phyloP scores from a whole-genome alignment of 257 asterid genomes.

The Solanum bukasovii region DNA sequence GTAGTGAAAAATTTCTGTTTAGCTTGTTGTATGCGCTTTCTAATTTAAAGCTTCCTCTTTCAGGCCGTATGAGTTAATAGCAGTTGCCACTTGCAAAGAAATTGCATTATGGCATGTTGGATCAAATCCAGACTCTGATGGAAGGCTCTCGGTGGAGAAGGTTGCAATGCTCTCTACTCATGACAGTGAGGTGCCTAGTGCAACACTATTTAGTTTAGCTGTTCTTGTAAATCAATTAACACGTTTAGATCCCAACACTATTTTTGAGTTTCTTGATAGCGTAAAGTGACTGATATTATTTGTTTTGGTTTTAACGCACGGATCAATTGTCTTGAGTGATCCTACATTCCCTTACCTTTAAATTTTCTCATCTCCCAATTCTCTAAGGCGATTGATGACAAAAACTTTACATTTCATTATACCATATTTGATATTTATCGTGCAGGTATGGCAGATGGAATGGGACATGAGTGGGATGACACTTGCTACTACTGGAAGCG shows the following conservation, averaged over 20 bases:
- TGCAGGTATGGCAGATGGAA: constrained; percentile 85
- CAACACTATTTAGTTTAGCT: not conserved
- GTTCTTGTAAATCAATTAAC: not conserved
- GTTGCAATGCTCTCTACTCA: constrained; percentile 61
- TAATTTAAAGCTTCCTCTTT: not conserved
- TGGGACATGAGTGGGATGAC: constrained; percentile 99
- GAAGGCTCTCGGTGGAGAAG: constrained; percentile 60
- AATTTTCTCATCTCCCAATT: not conserved
- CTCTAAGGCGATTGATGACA: not conserved
- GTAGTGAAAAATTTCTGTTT: not conserved
- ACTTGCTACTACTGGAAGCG: constrained; percentile 66
- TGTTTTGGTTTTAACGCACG: not conserved
- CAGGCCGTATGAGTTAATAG: constrained; percentile 92
- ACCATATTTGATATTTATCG: not conserved
- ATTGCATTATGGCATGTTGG: constrained; percentile 87
- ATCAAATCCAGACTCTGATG: constrained; percentile 57
- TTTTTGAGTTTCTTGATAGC: not conserved
- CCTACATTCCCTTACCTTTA: not conserved
- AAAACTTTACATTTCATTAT: not conserved
- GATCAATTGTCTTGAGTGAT: not conserved
- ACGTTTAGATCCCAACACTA: not conserved
- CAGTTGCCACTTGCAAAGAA: constrained; percentile 73
- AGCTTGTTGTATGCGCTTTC: not conserved
- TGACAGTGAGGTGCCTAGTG: constrained; percentile 50
- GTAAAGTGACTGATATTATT: not conserved